These are phyloP conservation scores for Papiliotrema fonsecae DNA, from an alignment of 1,284 basidiomycete genomes.

Conservation along the genomic window DNA sequence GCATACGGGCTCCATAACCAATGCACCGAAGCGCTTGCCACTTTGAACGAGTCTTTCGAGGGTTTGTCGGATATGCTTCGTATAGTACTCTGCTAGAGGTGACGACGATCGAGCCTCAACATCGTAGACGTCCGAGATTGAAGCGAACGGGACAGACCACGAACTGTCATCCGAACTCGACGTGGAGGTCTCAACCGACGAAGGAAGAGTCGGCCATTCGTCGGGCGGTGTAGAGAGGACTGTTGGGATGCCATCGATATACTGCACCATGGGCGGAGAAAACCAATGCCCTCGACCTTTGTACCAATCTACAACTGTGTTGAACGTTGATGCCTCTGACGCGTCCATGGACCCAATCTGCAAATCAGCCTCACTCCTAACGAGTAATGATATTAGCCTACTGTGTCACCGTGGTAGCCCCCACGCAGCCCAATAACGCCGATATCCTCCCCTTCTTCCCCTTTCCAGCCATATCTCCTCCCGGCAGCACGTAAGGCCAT, in stretches of 20 bases:
- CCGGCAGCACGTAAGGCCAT: conserved; percentile 33
- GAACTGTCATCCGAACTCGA: conserved; percentile 4
- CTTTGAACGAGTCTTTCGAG: conserved; percentile 54
- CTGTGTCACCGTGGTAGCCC: conserved; percentile 94
- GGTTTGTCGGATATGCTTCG: conserved; percentile 56
- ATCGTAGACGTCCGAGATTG: conserved; percentile 67
- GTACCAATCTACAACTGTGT: conserved; percentile 85
- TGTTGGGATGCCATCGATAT: conserved; percentile 59
- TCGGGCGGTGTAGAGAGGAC: conserved; percentile 55
- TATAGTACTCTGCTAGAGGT: conserved; percentile 63
- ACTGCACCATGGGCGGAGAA: conserved; percentile 73
- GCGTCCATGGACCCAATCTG: conserved; percentile 94
- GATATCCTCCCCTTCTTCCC: conserved; percentile 51
- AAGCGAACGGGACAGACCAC: conserved; percentile 46
- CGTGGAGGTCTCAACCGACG: conserved; percentile 12
- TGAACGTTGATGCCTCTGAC: conserved; percentile 78
- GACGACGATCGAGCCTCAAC: conserved; percentile 60
- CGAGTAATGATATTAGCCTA: conserved; percentile 14
- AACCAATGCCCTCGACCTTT: conserved; percentile 89
- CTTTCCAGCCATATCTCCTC: conserved; percentile 50
- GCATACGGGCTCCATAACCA: conserved; percentile 86
- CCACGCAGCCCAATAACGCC: conserved; percentile 85
- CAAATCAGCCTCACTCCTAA: neutral
- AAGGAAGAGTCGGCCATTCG: conserved; percentile 31
- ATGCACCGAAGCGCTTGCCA: conserved; percentile 56